Evolutionary conservation across 2,329 filamentous ascomycete genomes (phyloP), one percentile per base, ranked within the genome.

Genomic region (Aspergillus viridinutans): DNA sequence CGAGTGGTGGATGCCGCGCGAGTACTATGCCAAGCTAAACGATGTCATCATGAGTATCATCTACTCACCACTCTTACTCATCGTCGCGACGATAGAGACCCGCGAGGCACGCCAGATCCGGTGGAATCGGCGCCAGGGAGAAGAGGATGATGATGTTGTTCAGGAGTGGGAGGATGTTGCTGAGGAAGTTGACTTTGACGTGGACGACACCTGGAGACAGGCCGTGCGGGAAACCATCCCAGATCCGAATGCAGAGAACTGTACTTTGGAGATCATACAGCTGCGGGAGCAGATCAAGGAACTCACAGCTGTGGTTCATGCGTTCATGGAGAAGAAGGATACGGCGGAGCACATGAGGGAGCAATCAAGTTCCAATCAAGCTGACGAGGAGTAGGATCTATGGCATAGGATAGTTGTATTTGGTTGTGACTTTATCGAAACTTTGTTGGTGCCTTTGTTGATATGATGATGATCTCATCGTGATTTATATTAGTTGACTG

Each of bases 161-260:
- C 89, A 97, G 69, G 93, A 97, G 71, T 99, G 94, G 94, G 94
- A 99, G 76, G 89, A 96, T 72, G 79, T 93, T 69, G 74, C 74
- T 3, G 68, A 66, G 38, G 83, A 89, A 53, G 71, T 93, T 21
- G 89, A 96, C 69, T 90, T 95, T 67, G 90, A 96, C 67, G 80
- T 83, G 0, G 90, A 93, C 59, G 72, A 69, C 28, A 90, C 89
- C 0, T 99, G 94, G 94, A 80, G 83, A 38, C 91, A 94, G 80
- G 87, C 83, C 55, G 92, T 96, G 2, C 81, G 85, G 52, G 76
- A 80, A n/a, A 88, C 85, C 23, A 90, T 86, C 71, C 89, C 92
- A 0, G 91, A 97, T 71, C 83, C 97, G 4, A 88, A 91, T 65
- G 84, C 88, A 32, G 91, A 97, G 61, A 83, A 83, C 10, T 86